These are phyloP conservation scores for Rhizopogon rudus DNA, from an alignment of 768 basidiomycete species.

Conservation along the genomic window DNA sequence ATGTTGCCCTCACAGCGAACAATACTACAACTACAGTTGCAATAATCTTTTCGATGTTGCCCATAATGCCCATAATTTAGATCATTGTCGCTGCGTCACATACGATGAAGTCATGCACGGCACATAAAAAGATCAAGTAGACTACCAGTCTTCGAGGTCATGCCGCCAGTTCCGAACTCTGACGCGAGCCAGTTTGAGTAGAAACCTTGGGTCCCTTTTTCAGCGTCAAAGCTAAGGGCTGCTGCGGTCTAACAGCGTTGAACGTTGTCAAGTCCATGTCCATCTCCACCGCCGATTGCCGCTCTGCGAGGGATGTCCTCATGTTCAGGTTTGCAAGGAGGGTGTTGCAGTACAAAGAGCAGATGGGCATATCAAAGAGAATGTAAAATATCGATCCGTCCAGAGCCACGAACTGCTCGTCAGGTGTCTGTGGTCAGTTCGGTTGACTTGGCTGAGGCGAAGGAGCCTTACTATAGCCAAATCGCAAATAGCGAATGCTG, in stretches of 20 bases:
- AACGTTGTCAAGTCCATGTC: not conserved
- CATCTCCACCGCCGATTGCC: not conserved
- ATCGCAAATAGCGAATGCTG: not conserved
- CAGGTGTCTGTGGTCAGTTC: not conserved
- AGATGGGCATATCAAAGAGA: conserved; percentile 11
- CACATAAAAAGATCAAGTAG: not conserved
- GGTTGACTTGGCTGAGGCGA: not conserved
- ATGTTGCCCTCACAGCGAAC: too few relatives aligned
- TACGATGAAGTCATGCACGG: too few relatives aligned
- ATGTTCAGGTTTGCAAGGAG: conserved; percentile 16
- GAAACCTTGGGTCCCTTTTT: too few relatives aligned
- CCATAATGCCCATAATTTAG: too few relatives aligned
- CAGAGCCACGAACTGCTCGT: not conserved
- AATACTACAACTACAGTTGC: too few relatives aligned
- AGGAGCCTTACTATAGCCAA: not conserved
- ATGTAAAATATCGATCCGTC: not conserved
- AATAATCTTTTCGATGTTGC: too few relatives aligned
- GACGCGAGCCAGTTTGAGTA: not conserved
- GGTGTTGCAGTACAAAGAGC: conserved; percentile 15
- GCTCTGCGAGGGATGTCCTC: not conserved
- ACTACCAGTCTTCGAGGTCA: not conserved
- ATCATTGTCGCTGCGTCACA: too few relatives aligned
- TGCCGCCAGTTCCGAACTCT: not conserved
- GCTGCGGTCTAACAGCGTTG: not conserved
- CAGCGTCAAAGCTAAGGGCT: not conserved